A percentile compares a stretch with the other conserved stretches of the same genome.
These are phyloP conservation scores for Yamadazyma endophytica DNA, from an alignment of 805 yeast species.

Conservation along the genomic window DNA sequence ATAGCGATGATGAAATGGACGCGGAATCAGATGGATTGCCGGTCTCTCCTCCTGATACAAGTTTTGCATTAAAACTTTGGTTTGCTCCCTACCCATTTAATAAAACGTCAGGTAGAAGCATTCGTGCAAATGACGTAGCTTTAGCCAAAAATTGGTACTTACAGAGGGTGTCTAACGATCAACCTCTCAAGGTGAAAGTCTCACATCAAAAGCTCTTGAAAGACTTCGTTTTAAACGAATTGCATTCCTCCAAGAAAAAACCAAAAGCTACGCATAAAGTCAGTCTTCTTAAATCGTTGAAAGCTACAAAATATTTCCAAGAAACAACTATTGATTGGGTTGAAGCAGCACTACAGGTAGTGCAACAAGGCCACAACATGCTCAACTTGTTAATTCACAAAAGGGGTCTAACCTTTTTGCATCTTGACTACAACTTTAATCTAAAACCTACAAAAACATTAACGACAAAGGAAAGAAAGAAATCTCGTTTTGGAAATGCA, in stretches of 20 bases:
- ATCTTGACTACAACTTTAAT: slow-evolving; percentile 92
- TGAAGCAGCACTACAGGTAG: slow-evolving; percentile 93
- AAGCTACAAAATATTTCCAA: slow-evolving; percentile 82
- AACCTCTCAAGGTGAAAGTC: slow-evolving; percentile 74
- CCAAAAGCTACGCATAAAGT: slow-evolving; percentile 47
- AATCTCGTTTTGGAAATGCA: slow-evolving; percentile 94
- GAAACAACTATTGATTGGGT: slow-evolving; percentile 96
- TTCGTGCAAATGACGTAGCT: slow-evolving; percentile 87
- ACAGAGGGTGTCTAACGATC: slow-evolving; percentile 57
- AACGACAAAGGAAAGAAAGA: slow-evolving; percentile 93
- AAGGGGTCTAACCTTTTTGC: slow-evolving; percentile 86
- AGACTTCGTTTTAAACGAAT: slow-evolving; percentile 63
- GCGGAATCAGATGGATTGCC: slow-evolving; percentile 22
- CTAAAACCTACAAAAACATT: slow-evolving; percentile 93
- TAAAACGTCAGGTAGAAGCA: slow-evolving; percentile 63
- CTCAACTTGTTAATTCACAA: slow-evolving; percentile 83
- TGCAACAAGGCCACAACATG: slow-evolving; percentile 93
- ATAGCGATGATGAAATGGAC: slow-evolving; percentile 2
- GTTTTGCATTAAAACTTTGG: slow-evolving; percentile 60
- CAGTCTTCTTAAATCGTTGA: slow-evolving; percentile 60
- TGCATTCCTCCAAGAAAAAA: slow-evolving; percentile 44
- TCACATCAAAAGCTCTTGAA: slow-evolving; percentile 91
- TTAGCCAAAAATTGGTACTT: slow-evolving; percentile 78
- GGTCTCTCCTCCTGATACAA: slow-evolving; percentile 40
- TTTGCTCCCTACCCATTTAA: slow-evolving; percentile 87